phyloP scores from a whole-genome alignment of 352 stramenopile genomes.

The Phytophthora pistaciae region DNA sequence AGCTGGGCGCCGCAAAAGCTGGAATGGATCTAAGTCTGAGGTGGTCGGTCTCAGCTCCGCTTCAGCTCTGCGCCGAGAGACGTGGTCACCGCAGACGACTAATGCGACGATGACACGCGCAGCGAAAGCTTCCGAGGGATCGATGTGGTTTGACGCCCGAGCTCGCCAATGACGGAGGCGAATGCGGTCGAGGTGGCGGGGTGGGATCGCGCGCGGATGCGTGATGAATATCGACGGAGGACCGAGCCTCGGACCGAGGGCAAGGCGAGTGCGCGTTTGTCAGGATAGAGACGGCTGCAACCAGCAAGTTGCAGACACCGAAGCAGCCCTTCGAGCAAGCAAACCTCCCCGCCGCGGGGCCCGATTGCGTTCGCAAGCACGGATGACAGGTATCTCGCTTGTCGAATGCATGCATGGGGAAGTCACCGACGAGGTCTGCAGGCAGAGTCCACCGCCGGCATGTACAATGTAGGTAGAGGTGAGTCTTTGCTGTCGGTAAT shows the following conservation, averaged over 20 bases:
- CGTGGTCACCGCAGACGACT: not conserved
- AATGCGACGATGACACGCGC: not conserved
- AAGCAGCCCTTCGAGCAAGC: not conserved
- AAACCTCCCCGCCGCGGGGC: too few species aligned
- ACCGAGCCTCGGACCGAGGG: too few species aligned
- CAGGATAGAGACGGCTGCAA: not conserved
- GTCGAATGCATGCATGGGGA: not conserved
- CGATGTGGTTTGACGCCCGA: not conserved
- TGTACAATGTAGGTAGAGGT: not conserved
- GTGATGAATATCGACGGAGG: conserved; percentile 3
- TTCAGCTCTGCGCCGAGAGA: conserved; percentile 9
- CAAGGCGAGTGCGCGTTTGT: not conserved
- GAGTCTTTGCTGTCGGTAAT: not conserved
- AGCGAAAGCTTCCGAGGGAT: not conserved
- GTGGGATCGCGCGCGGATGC: not conserved
- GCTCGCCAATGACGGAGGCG: conserved; percentile 2
- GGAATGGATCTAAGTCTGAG: conserved; percentile 14
- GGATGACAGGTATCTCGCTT: not conserved
- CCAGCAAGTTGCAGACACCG: not conserved
- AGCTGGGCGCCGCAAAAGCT: conserved; percentile 4
- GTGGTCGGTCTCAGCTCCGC: conserved; percentile 13
- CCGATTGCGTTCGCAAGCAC: not conserved
- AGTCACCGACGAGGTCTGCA: not conserved
- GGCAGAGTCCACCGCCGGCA: not conserved
- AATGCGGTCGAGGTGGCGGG: conserved; percentile 14